A percentile compares a stretch with the other conserved stretches of the same genome.
Conservation (phyloP, 768 basidiomycete genomes). For the Lepiota venenata region DNA sequence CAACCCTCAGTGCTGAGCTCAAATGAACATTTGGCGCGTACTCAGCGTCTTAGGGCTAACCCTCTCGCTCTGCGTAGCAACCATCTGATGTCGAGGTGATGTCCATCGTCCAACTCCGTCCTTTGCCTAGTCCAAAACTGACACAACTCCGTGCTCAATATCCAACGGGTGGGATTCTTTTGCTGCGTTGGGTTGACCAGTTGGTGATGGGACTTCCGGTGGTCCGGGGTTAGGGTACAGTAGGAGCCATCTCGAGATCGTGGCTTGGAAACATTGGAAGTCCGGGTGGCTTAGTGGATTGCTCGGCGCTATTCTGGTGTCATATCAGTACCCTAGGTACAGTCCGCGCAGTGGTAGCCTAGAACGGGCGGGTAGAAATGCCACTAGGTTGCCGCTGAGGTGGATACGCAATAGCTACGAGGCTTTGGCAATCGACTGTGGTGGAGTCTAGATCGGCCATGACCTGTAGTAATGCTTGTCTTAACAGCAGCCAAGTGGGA, state of each 20-base stretch:
- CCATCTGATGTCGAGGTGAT: slow-evolving; percentile 49
- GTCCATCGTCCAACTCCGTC: slow-evolving; percentile 54
- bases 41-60: too few relatives aligned
- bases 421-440: too few relatives aligned
- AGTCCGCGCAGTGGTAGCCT: too few relatives aligned
- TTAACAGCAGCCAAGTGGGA: too few relatives aligned
- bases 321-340: too few relatives aligned
- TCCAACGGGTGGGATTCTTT: slow-evolving; percentile 50
- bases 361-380: too few relatives aligned
- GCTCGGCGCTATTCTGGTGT: slow-evolving; percentile 29
- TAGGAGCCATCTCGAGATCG: slow-evolving; percentile 54
- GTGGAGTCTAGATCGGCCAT: too few relatives aligned
- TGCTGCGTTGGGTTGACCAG: slow-evolving; percentile 46
- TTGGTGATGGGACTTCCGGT: slow-evolving; percentile 16
- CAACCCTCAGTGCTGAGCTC: too few relatives aligned
- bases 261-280: slow-evolving; percentile 47
- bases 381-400: too few relatives aligned
- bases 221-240: slow-evolving; percentile 23
- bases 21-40: too few relatives aligned
- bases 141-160: slow-evolving; percentile 32
- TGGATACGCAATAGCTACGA: too few relatives aligned
- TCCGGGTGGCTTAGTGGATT: neutral
- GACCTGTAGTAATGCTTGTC: too few relatives aligned
- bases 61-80: slow-evolving; percentile 32
- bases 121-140: neutral